Conservation (phyloP, 2,329 filamentous ascomycete species). For the Hypoxylon sp. region DNA sequence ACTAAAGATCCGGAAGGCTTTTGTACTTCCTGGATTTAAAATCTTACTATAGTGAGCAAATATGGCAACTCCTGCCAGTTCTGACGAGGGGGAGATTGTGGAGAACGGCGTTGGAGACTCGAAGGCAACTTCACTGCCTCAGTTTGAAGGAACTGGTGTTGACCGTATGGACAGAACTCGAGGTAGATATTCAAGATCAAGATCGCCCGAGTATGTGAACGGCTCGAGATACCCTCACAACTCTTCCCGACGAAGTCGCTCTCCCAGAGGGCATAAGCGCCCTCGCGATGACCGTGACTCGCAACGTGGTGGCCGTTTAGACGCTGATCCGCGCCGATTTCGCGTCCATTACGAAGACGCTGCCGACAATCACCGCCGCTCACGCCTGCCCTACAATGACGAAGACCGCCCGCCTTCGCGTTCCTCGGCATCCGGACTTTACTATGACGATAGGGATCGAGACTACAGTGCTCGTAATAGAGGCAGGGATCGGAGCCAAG, state of each 20-base stretch:
- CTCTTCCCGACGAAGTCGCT: slow-evolving; percentile 66
- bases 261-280: slow-evolving; percentile 77
- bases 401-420: slow-evolving; percentile 65
- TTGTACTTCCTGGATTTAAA: slow-evolving; percentile 41
- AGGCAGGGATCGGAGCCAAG: slow-evolving; percentile 48
- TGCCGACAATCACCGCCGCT: slow-evolving; percentile 61
- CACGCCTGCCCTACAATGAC: slow-evolving; percentile 68
- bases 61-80: slow-evolving; percentile 66
- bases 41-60: slow-evolving; percentile 51
- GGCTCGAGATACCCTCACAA: slow-evolving; percentile 58
- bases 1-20: slow-evolving; percentile 47
- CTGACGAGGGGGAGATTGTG: slow-evolving; percentile 89
- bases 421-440: slow-evolving; percentile 54
- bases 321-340: slow-evolving; percentile 70
- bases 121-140: slow-evolving; percentile 91
- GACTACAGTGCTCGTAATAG: slow-evolving; percentile 53
- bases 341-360: slow-evolving; percentile 73
- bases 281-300: slow-evolving; percentile 72
- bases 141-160: slow-evolving; percentile 84
- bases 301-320: slow-evolving; percentile 56
- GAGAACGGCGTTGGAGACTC: slow-evolving; percentile 74
- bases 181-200: slow-evolving; percentile 67
- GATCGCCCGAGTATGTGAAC: slow-evolving; percentile 64
- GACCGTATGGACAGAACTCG: slow-evolving; percentile 90
- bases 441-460: slow-evolving; percentile 66